Conservation (phyloP, 2,329 filamentous ascomycete species). For the Hypoxylon sp. region DNA sequence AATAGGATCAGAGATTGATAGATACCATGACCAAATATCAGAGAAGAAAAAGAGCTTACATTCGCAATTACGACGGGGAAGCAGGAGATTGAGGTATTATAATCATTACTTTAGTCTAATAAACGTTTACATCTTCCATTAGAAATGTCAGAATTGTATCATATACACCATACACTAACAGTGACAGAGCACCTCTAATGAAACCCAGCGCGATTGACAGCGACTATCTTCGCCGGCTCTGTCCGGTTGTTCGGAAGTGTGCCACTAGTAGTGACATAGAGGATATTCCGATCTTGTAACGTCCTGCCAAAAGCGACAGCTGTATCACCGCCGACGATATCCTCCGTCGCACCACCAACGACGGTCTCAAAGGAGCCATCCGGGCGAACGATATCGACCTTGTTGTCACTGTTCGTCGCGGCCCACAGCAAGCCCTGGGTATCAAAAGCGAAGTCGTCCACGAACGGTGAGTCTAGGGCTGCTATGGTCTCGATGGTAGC, state of each 20-base stretch:
- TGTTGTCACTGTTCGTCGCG: constrained; percentile 45
- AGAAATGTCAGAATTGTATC: neutral
- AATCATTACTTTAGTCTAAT: neutral
- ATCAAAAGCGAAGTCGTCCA: constrained; percentile 51
- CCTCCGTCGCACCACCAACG: constrained; percentile 30
- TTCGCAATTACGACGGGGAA: too few species aligned
- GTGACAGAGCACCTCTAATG: constrained; percentile 7
- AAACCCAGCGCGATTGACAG: constrained; percentile 45
- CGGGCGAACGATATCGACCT: constrained; percentile 35
- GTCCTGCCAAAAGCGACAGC: constrained; percentile 47
- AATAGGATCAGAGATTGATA: too few species aligned
- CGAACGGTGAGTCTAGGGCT: constrained; percentile 37
- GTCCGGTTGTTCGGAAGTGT: constrained; percentile 37
- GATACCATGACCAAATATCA: too few species aligned
- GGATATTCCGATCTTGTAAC: constrained; percentile 25
- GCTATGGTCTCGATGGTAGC: constrained; percentile 40
- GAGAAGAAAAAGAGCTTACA: too few species aligned
- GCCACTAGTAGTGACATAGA: constrained; percentile 51
- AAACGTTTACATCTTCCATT: neutral
- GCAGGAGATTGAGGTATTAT: neutral
- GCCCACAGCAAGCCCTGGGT: constrained; percentile 41
- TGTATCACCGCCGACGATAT: constrained; percentile 45
- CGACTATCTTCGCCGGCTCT: constrained; percentile 51
- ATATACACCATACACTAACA: neutral
- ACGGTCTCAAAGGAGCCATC: constrained; percentile 37